A percentile compares a stretch with the other conserved stretches of the same genome.
phyloP scores from a whole-genome alignment of 176 grass and related monocot genomes.

The Aegilops tauschii region DNA sequence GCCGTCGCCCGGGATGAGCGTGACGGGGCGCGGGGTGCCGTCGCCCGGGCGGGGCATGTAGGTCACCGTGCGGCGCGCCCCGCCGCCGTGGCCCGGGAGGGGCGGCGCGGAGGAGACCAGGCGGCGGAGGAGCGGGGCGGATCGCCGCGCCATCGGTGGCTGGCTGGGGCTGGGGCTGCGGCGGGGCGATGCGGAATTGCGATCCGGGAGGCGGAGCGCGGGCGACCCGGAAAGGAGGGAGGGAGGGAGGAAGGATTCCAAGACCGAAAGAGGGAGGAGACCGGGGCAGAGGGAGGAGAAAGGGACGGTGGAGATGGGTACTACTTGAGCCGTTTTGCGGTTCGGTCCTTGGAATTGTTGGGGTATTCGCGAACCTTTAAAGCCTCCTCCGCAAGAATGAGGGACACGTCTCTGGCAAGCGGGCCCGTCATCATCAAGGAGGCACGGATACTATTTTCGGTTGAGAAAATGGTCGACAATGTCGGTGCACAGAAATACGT shows the following conservation, averaged over 20 bases:
- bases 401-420: background rate
- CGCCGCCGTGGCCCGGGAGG: slow-evolving; percentile 22
- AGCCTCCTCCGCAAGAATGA: slow-evolving; percentile 13
- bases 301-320: slow-evolving; percentile 28
- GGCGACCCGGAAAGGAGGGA: slow-evolving; percentile 4
- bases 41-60: slow-evolving; percentile 98
- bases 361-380: background rate
- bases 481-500: background rate
- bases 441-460: background rate
- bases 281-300: background rate
- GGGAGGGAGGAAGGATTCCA: background rate
- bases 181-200: slow-evolving; percentile 33
- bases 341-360: background rate
- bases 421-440: background rate
- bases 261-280: slow-evolving; percentile 2
- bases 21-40: slow-evolving; percentile 66
- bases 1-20: slow-evolving; percentile 89
- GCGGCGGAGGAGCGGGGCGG: slow-evolving; percentile 54
- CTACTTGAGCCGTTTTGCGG: background rate
- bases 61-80: slow-evolving; percentile 63
- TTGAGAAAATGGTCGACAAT: background rate
- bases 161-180: background rate
- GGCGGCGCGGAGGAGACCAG: slow-evolving; percentile 22
- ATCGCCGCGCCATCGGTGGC: slow-evolving; percentile 69
- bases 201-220: slow-evolving; percentile 31